Conservation (phyloP, 148 eudicot species). For the Polygonum aviculare region DNA sequence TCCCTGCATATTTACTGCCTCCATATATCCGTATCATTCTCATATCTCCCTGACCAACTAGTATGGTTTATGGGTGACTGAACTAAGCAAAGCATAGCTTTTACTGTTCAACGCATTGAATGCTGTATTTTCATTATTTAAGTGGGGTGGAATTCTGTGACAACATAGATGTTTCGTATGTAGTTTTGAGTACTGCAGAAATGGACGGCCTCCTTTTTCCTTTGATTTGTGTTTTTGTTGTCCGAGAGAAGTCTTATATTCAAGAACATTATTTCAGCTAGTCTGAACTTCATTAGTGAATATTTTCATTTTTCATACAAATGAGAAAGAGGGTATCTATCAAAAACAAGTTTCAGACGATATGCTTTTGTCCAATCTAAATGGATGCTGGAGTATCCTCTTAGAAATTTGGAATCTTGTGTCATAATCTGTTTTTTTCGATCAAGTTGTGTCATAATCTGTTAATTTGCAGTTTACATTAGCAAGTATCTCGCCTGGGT, state of each 20-base stretch:
- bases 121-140: background rate
- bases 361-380: background rate
- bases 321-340: background rate
- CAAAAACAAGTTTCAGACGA: background rate
- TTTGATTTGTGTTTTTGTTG: background rate
- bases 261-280: background rate
- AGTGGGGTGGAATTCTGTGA: background rate
- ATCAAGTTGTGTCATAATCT: background rate
- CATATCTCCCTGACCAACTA: background rate
- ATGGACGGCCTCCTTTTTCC: background rate
- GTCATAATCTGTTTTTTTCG: background rate
- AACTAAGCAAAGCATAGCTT: background rate
- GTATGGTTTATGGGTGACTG: background rate
- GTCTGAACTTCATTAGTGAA: background rate
- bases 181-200: background rate
- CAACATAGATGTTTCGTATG: background rate
- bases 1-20: background rate
- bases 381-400: background rate
- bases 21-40: background rate
- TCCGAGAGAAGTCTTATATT: background rate
- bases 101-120: background rate
- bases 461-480: background rate
- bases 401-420: background rate
- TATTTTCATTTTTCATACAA: background rate
- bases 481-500: background rate